Base-by-base conservation (phyloP, 2,329 filamentous ascomycete genomes). In the Eutypella sp. region DNA sequence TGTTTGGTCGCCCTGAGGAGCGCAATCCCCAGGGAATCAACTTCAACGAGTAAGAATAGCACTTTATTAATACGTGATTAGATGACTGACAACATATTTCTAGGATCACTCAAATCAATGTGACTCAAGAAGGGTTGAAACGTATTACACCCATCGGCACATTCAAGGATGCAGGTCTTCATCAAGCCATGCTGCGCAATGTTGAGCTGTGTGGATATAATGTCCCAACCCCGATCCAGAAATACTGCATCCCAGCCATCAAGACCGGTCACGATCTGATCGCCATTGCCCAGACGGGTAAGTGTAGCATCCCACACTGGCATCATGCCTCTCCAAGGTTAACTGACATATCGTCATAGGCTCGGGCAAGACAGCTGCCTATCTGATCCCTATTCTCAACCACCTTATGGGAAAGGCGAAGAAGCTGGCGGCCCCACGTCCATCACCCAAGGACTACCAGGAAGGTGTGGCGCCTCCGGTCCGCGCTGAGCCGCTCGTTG, bases 401-500 rank as follows among this genome's bases (percentile, higher is more conserved):
- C 86, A 87, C 64, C 71, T 99, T 19, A 96, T 97, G 89, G 93
- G 93, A 22, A 97, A 97, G 70, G 89, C 87, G 5, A 93, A 90
- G 70, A 91, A 90, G 68, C 71, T 96, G 6, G 84, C 85, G 1
- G 91, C 88, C 5, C 76, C 82, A 38, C 86, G 91, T 4, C 89
- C 91, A 0, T 82, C 85, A 51, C 73, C 79, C 0, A 64, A 66
- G 1, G 74, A 69, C 0, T 85, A 82, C 57, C 68, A 78, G 10
- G 66, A 75, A 2, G 69, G 68, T 1, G 24, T 67, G 2, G 67
- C 72, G 15, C 59, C 56, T 18, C 65, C 67, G 2, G 79, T 87
- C 33, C 79, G 81, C 37, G 92, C 90, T 7, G 91, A 97, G 72
- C 93, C 93, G 4, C 69, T 99, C 6, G 87, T 97, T 0, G 73